These are phyloP conservation scores for Nakazawaea ambrosiae DNA, from an alignment of 805 yeast species.

Conservation along the genomic window DNA sequence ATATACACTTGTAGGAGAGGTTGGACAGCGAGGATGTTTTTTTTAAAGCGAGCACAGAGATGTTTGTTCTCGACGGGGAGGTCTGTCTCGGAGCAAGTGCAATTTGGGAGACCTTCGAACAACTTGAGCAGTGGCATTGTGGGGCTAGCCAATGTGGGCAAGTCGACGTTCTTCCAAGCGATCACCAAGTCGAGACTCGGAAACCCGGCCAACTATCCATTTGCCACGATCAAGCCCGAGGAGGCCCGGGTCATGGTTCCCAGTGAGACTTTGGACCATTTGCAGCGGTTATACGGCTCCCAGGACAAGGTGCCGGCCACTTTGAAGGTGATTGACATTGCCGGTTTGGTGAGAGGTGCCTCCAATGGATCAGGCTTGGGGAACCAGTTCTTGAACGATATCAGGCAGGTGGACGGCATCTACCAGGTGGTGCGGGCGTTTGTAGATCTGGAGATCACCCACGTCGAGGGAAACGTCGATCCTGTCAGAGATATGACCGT, in stretches of 20 bases:
- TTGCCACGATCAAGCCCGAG: constrained; percentile 97
- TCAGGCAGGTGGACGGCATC: constrained; percentile 95
- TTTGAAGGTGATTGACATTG: constrained; percentile 92
- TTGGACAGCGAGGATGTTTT: too few species aligned
- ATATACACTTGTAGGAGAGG: too few species aligned
- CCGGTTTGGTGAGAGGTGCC: constrained; percentile 97
- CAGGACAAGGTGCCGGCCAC: constrained; percentile 86
- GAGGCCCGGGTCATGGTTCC: constrained; percentile 96
- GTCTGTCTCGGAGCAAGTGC: not conserved
- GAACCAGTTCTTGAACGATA: constrained; percentile 92
- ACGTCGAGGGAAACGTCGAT: constrained; percentile 93
- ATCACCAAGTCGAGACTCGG: constrained; percentile 90
- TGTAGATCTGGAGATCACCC: constrained; percentile 96
- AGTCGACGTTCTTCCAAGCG: constrained; percentile 96
- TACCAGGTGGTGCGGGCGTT: constrained; percentile 97
- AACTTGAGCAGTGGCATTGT: constrained; percentile 70
- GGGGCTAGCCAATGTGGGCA: constrained; percentile 93
- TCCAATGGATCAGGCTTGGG: constrained; percentile 97
- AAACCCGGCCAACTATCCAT: constrained; percentile 96
- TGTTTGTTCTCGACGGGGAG: too few species aligned
- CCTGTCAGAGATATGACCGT: constrained; percentile 93
- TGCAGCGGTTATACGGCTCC: constrained; percentile 71
- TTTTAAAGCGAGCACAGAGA: too few species aligned
- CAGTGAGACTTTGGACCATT: constrained; percentile 75
- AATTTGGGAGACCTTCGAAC: constrained; percentile 32